Evolutionary conservation across 148 eudicot species (phyloP), one percentile per base, ranked within the genome.

Genomic region (Mesembryanthemum crystallinum): DNA sequence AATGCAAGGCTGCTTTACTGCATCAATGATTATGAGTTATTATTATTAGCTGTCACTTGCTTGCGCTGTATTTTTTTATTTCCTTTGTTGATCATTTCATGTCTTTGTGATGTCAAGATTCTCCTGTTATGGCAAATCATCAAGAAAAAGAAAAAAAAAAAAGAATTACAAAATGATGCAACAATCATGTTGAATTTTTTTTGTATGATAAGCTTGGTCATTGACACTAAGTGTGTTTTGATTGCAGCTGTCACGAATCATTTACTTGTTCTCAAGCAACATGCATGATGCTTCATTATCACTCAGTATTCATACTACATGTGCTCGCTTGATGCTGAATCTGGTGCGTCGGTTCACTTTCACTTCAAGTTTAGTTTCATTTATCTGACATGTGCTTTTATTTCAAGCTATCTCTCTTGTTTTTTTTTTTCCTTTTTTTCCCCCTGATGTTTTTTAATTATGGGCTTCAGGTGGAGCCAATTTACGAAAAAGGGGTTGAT

Each of bases 261-360:
- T 95, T 63, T 95, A 95, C 85, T 85, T 95, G 82, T 95, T 95
- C 79, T 95, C 98, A 1, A 95, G 98, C 86, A 95, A 92, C 83
- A 92, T 95, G 98, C 98, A 95, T 70, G 98, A 95, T 63, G 98
- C 98, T 63, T 89, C 97, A 28, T 82, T 95, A 80, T 86, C 98
- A 35, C 86, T 92, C 74, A 89, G 97, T 85, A 95, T 95, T 73
- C 98, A 92, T 82, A 95, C 98, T 63, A 95, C 98, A 25, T 95
- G 97, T 83, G 98, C 98, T 74, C 96, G 98, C 27, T 82, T 95
- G 72, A 95, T 95, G 98, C 85, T 95, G 78, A 95, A 95, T 86
- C 86, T 95, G 93, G 98, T 92, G 80, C 67, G 75, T 83, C 24
- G 28, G 62, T 39, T 79, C 67, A 42, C 37, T 39, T 71, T 25